Evolutionary conservation across 129 eudicot species (phyloP).

Genomic region (Tanacetum coccineum): DNA sequence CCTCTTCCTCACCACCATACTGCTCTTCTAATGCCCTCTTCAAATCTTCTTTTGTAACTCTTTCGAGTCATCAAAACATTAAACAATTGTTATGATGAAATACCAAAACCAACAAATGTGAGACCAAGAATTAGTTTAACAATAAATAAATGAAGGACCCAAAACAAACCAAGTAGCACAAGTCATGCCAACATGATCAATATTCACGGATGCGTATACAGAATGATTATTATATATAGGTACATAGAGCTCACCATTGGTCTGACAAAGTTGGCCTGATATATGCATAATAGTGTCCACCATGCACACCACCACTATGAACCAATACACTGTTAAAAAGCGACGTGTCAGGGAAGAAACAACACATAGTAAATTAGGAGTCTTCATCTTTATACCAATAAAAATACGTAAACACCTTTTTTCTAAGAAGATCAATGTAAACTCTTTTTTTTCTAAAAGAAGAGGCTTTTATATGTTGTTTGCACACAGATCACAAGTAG

Average conservation of each 20-base stretch:
- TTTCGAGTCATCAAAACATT: constrained; percentile 86
- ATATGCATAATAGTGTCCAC: constrained; percentile 86
- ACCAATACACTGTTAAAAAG: constrained; percentile 32
- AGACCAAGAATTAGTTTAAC: not conserved
- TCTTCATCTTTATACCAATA: not conserved
- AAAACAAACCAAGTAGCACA: too few relatives aligned
- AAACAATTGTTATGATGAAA: constrained; percentile 36
- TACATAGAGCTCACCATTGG: constrained; percentile 51
- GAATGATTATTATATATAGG: not conserved
- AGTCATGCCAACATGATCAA: not conserved
- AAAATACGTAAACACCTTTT: not conserved
- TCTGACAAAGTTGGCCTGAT: constrained; percentile 81
- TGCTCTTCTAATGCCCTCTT: constrained; percentile 86
- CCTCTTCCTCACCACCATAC: constrained; percentile 97
- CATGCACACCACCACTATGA: constrained; percentile 61
- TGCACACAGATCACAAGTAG: not conserved
- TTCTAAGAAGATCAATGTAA: not conserved
- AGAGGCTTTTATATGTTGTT: constrained; percentile 1
- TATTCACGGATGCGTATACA: not conserved
- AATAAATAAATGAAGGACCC: not conserved
- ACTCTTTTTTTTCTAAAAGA: not conserved
- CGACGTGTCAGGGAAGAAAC: not conserved
- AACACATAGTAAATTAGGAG: not conserved
- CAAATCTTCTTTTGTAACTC: constrained; percentile 84
- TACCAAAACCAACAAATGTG: constrained; percentile 12